Evolutionary conservation across 192 early-diverging fungal species (phyloP), one percentile per base, ranked within the genome.

Genomic region (Coemansia sp.): DNA sequence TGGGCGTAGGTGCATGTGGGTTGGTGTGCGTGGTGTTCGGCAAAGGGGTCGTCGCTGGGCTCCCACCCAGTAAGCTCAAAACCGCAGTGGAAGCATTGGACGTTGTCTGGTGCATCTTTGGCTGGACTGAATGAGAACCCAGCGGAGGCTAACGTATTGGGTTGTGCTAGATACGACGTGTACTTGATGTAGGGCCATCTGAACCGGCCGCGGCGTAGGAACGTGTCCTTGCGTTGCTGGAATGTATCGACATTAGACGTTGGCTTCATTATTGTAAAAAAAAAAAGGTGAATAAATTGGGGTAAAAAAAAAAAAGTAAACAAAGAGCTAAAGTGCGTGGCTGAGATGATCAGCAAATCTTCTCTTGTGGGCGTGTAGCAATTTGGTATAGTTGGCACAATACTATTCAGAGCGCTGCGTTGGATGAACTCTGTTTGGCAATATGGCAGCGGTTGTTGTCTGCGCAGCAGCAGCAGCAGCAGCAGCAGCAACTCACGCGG

Each of bases 11-110:
- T 44, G 68, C 83, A 85, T 64, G 55, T 68, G 60, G 75, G 68
- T 63, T 72, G 48, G 73, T 82, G 78, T 13, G 60, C 62, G 34
- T 61, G 65, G 68, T 85, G 83, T 70, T 82, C 78, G 10, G 71
- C 72, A 66, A 85, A 85, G 40, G 83, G 83, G 65, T 85, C 83
- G 51, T 82, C 83, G 20, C 61, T 56, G 8, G 67, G 44, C 45
- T 77, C 83, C 83, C 83, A 85, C 13, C 83, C 83, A 10, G 73
- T 78, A n/a, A 85, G 71, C 44, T 77, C 80, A 27, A 78, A 76
- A 9, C 77, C 72, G 51, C 83, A 85, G 41, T 76, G 68, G 60
- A 85, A 85, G 65, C 83, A 85, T 56, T 78, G 72, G 20, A 82
- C 79, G 58, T 81, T 81, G 68, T 85, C 83, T 0, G 68, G 73